These are phyloP conservation scores for Eucalyptus brandiana DNA, from an alignment of 345 rosid species.

Conservation along the genomic window DNA sequence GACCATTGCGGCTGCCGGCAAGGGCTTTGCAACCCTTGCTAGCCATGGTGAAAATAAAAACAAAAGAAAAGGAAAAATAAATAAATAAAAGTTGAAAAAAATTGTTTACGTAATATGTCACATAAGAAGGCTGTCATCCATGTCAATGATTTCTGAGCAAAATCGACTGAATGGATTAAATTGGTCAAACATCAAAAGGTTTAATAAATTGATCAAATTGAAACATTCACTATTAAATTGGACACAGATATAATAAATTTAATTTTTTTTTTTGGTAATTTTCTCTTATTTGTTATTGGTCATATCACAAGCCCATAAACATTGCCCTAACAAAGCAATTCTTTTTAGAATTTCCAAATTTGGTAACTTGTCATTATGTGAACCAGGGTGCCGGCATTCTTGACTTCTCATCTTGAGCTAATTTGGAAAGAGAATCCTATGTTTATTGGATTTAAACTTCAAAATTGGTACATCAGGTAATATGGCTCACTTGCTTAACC, in stretches of 20 bases:
- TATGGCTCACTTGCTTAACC: neutral
- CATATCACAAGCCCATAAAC: neutral
- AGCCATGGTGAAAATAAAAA: neutral
- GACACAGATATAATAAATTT: too few species aligned
- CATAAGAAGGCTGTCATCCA: neutral
- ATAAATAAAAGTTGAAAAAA: neutral
- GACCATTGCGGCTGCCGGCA: fast-evolving
- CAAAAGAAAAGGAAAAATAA: neutral
- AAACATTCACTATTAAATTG: too few species aligned
- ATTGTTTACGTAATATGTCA: neutral
- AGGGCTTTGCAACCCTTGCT: neutral
- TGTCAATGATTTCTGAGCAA: neutral
- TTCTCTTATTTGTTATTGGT: neutral
- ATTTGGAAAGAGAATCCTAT: neutral
- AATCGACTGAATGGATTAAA: neutral
- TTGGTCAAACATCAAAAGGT: neutral
- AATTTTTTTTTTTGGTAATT: too few species aligned
- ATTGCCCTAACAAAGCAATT: neutral
- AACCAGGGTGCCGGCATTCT: neutral
- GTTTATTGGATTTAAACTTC: neutral
- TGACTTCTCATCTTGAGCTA: neutral
- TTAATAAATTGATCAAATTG: neutral
- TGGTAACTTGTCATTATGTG: neutral
- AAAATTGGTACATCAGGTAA: neutral
- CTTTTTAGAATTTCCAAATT: neutral